Base-by-base conservation (phyloP, 306 rosid species). In the Quercus bicolor region DNA sequence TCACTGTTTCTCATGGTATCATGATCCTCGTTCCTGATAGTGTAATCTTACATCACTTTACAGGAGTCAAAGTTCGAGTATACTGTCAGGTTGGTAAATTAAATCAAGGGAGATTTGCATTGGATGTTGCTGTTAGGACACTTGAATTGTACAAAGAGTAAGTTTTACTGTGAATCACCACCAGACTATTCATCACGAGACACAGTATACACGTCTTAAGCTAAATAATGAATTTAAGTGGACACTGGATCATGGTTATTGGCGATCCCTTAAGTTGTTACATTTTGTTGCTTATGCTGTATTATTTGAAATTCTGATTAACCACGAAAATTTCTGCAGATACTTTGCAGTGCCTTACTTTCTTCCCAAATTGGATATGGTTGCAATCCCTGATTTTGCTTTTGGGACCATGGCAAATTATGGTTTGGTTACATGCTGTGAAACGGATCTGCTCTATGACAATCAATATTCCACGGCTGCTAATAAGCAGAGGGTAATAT, bases 361-460 rank as follows among this genome's bases (percentile, higher is more conserved):
- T 66, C 81, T 95, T 60, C 98, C 98, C 48, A 95, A 95, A 84
- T 81, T 95, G 88, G 98, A 95, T 82, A 91, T 95, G 98, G 76
- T 90, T 80, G 97, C 98, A 24, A 92, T 95, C 73, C 98, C 97
- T 77, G 98, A 92, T 88, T 95, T 95, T 84, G 92, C 97, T 83
- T 89, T 92, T 85, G 97, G 97, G 43, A 97, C 97, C 75, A 94
- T 94, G 98, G 98, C 89, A 85, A 94, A 94, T 79, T 94, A 92
- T 87, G 97, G 98, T 72, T 85, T 94, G 80, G 93, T 94, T 78
- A 94, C 98, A 70, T 92, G 88, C 75, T 90, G 95, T 66, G 98
- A 94, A 90, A 89, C 93, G 52, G 97, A 89, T 87, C 86, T 94
- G 81, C 97, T 94, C 84, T 94, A 86, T 82, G 98, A 94, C 77